These are phyloP conservation scores for Macrocystidia cucumis DNA, from an alignment of 1,284 basidiomycete genomes.

Conservation along the genomic window DNA sequence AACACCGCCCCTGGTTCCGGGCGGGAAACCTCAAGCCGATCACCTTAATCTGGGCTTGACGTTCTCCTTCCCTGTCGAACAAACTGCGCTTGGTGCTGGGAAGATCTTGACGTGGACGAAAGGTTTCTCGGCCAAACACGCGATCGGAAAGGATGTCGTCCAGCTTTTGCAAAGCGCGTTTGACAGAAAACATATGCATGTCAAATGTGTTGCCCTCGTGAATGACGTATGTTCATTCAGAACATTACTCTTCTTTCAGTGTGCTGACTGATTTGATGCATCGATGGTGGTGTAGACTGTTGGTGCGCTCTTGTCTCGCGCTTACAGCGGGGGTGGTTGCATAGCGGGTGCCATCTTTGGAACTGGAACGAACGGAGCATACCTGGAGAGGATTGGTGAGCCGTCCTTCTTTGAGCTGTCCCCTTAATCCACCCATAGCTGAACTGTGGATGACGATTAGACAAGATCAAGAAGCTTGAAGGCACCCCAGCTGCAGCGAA, in stretches of 20 bases:
- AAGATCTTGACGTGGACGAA: conserved; percentile 97
- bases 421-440: too few relatives aligned
- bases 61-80: conserved; percentile 97
- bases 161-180: conserved; percentile 90
- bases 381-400: conserved; percentile 76
- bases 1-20: conserved; percentile 17
- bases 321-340: conserved; percentile 87
- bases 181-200: conserved; percentile 89
- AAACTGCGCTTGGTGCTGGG: conserved; percentile 87
- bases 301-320: conserved; percentile 87
- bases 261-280: too few relatives aligned
- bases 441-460: conserved; percentile 14
- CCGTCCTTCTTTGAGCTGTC: too few relatives aligned
- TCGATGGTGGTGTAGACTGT: conserved; percentile 86
- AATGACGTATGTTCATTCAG: conserved; percentile 76
- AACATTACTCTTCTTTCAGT: conserved; percentile 2
- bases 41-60: conserved; percentile 82
- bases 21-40: conserved; percentile 20
- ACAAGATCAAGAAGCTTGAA: conserved; percentile 78
- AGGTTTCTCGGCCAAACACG: conserved; percentile 87
- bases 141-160: conserved; percentile 90
- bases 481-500: conserved; percentile 48
- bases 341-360: conserved; percentile 93
- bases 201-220: conserved; percentile 90
- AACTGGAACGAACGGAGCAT: conserved; percentile 97